Conservation (phyloP, 202 grass and related monocot species). For the Setaria viridis region DNA sequence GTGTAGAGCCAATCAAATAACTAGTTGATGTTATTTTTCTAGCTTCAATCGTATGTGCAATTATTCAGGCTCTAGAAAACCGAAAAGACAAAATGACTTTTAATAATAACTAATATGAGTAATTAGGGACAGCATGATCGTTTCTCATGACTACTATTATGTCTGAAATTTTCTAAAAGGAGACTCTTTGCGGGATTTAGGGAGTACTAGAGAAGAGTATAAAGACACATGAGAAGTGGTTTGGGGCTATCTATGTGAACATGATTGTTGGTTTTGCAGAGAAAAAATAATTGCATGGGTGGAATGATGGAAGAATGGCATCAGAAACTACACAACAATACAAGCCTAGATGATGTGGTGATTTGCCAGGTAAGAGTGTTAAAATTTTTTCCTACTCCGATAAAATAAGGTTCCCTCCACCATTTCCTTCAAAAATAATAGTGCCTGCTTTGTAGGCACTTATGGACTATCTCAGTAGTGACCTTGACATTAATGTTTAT, state of each 20-base stretch:
- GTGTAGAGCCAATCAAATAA: no score
- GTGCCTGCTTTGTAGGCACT: constrained; percentile 59
- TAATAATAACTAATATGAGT: no score
- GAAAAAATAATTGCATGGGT: constrained; percentile 91
- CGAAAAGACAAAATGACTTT: no score
- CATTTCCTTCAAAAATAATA: not conserved
- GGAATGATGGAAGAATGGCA: constrained; percentile 99
- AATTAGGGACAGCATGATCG: no score
- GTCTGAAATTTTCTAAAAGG: no score
- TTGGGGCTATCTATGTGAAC: no score
- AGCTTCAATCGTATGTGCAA: no score
- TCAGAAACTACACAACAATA: constrained; percentile 95
- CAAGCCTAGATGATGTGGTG: constrained; percentile 92
- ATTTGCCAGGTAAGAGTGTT: constrained; percentile 77
- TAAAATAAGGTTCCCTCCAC: not conserved
- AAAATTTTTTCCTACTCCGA: not conserved
- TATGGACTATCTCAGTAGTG: constrained; percentile 81
- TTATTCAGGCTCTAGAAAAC: no score
- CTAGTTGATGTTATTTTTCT: no score
- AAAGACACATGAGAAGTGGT: not conserved
- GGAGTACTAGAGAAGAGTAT: no score
- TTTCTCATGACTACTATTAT: no score
- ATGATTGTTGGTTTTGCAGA: constrained; percentile 53
- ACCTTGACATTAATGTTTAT: constrained; percentile 78
- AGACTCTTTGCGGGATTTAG: no score